A percentile compares a stretch with the other conserved stretches of the same genome.
Evolutionary conservation across 75 land plant genomes (phyloP).

Genomic region (Picea sitchensis): DNA sequence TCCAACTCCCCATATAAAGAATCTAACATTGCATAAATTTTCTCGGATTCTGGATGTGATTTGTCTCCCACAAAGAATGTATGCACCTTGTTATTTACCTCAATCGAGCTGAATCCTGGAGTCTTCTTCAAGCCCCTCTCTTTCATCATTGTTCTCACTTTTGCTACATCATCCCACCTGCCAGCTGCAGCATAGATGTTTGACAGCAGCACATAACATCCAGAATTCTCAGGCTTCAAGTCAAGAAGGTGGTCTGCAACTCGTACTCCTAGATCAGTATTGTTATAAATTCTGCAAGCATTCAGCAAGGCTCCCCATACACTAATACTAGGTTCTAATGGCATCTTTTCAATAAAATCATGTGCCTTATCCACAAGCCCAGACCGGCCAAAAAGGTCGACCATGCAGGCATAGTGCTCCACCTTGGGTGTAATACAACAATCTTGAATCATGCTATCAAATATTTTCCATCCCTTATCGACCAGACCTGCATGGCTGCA

Average conservation of each 20-base stretch:
- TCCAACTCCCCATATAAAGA: background rate
- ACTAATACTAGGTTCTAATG: too few relatives aligned
- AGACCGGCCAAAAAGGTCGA: too few relatives aligned
- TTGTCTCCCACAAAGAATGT: conserved; percentile 9
- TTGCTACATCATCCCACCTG: conserved; percentile 44
- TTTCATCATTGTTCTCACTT: conserved; percentile 23
- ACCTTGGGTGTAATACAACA: too few relatives aligned
- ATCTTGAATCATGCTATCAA: too few relatives aligned
- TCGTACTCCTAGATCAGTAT: conserved; percentile 25
- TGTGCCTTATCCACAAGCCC: too few relatives aligned
- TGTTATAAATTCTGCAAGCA: conserved; percentile 30
- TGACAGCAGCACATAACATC: conserved; percentile 22
- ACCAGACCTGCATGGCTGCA: too few relatives aligned
- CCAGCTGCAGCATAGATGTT: conserved; percentile 42
- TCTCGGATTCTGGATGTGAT: background rate
- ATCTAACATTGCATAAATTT: background rate
- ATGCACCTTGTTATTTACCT: conserved; percentile 4
- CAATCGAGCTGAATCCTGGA: conserved; percentile 16
- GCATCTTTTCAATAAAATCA: too few relatives aligned
- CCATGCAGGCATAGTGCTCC: too few relatives aligned
- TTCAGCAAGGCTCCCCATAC: too few relatives aligned
- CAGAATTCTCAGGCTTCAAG: conserved; percentile 23
- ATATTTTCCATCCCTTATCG: too few relatives aligned
- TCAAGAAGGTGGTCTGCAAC: conserved; percentile 31
- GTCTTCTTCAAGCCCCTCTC: conserved; percentile 15